These are phyloP conservation scores for Rhynchospora pubera DNA, from an alignment of 176 grass and related monocot species.

Conservation along the genomic window DNA sequence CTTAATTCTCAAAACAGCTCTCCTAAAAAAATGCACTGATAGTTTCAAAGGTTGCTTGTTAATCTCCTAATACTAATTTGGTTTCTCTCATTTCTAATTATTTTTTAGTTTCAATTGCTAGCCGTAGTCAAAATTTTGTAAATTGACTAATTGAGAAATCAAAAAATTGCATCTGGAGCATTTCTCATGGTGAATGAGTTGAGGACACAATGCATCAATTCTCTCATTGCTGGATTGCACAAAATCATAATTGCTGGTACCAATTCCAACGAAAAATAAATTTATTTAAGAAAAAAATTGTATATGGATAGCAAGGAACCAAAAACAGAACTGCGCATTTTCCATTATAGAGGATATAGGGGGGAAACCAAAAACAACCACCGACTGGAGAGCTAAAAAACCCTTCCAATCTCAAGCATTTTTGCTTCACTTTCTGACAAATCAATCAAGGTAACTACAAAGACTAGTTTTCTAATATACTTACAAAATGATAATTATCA, in stretches of 20 bases:
- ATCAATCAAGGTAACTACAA: constrained; percentile 9
- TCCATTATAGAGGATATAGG: not conserved
- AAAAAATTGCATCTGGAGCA: not conserved
- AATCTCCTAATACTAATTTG: not conserved
- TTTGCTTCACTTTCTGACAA: not conserved
- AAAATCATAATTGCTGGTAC: not conserved
- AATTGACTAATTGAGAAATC: not conserved
- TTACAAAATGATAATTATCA: constrained; percentile 8
- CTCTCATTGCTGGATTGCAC: not conserved
- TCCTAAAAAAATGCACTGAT: not conserved
- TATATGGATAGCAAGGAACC: not conserved
- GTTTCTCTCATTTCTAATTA: not conserved
- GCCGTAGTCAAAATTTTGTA: not conserved
- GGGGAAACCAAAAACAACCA: not conserved
- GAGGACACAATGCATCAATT: not conserved
- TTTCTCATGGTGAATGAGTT: not conserved
- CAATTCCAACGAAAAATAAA: not conserved
- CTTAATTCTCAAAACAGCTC: not conserved
- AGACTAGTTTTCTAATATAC: not conserved
- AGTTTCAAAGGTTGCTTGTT: too few species aligned
- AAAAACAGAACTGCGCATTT: not conserved
- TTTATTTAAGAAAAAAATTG: not conserved
- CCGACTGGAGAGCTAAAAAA: not conserved
- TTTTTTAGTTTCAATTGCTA: not conserved
- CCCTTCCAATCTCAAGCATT: not conserved